Evolutionary conservation across 2,329 filamentous ascomycete genomes (phyloP), one percentile per base, ranked within the genome.

Genomic region (Aspergillus texensis): DNA sequence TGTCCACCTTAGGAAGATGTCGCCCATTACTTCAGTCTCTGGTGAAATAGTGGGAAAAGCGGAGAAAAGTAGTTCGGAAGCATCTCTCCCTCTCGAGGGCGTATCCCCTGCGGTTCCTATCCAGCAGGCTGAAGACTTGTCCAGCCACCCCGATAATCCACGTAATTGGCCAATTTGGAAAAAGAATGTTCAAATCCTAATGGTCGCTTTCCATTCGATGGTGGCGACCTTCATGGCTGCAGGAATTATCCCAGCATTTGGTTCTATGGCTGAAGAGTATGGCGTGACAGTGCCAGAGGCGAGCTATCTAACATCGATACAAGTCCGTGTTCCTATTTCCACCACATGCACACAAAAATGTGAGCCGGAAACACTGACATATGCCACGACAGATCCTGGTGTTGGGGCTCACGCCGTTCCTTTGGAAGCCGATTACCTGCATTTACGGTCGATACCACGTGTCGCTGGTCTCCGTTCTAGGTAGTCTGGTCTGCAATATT

Each of bases 371-470:
- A 32, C 28, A 9, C 58, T 21, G 26, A 41, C 28, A 11, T 3
- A 32, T 39, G 19, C 6, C 43, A 34, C 39, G 8, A 19, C 16
- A 74, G 70, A 86, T 86, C 41, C 79, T 82, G 9, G 78, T 86
- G 12, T 75, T 86, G 3, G 84, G 85, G 2, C 78, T 77, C 3
- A 79, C 78, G 0, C 84, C 85, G 0, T 74, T 88, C 0, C 78
- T 87, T 67, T 87, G 85, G 85, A 80, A 81, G 36, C 85, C 85
- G 0, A 71, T 88, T 3, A 82, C 84, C 3, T 80, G 83, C 28
- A 75, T 79, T 24, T 87, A 81, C 64, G 85, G 85, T 12, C 80
- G 85, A 1, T 80, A 84, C 12, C 83, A 83, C 9, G 78, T 86
- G 36, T 84, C 83, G 68, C 72, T 86, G 36, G 72, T 85, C 48